Evolutionary conservation across 2,329 filamentous ascomycete species (phyloP), one percentile per base, ranked within the genome.

Genomic region (Colletotrichum musae): DNA sequence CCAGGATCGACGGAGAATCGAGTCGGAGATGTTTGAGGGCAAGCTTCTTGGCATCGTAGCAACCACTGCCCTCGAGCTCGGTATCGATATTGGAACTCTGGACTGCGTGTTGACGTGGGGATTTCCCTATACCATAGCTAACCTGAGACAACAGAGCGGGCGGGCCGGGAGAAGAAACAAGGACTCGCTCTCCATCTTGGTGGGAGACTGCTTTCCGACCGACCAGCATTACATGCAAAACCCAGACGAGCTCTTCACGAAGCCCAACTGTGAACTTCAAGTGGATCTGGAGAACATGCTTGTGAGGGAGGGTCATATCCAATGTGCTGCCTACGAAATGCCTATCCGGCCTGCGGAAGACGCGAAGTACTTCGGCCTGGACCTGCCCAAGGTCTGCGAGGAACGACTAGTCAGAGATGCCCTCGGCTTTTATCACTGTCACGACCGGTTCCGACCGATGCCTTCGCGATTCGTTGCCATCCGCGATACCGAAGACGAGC

Each of bases 191-290:
- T 97, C 94, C 0, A 90, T 99, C 2, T 84, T 99, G 1, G 89
- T 99, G 0, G 96, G 95, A 2, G 95, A 98, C 76, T 91, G 91
- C 72, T 97, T 96, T 73, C 91, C 95, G 3, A 94, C 94, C 0
- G 96, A 99, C 77, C 96, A 99, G 77, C 91, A 97, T 77, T 99
- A 97, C 80, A 99, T 99, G 96, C 90, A 93, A 71, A 97, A 98
- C 72, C 96, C 96, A 0, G 92, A 96, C 71, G 94, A 97, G 79
- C 92, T 99, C 26, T 95, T 98, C 80, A 96, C 93, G 0, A 94
- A 94, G 75, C 94, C 95, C 0, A 97, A 98, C 72, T 93, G 91
- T 73, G 93, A 94, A 78, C 84, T 98, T 2, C 94, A 96, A 76
- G 93, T 98, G 5, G 96, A 99, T 77, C 83, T 99, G n/a, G 87